A percentile compares a stretch with the other conserved stretches of the same genome.
Conservation (phyloP, 768 basidiomycete genomes). For the Lentinula lateritia region DNA sequence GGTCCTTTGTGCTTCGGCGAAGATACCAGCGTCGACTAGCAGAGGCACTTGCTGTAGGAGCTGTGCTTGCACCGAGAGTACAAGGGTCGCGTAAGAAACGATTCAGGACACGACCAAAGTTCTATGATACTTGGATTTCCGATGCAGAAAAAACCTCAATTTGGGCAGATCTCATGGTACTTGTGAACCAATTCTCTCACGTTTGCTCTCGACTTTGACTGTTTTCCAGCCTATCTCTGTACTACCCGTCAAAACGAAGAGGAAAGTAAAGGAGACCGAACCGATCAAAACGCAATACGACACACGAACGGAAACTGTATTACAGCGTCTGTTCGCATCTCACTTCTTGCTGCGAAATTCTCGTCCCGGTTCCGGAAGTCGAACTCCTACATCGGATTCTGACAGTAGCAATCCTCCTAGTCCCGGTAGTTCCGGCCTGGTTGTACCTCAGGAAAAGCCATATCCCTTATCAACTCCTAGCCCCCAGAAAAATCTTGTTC, state of each 20-base stretch:
- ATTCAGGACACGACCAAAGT: conserved; percentile 43
- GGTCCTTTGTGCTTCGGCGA: conserved; percentile 56
- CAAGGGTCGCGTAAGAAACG: conserved; percentile 34
- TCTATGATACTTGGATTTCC: conserved; percentile 42
- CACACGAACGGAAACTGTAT: not conserved
- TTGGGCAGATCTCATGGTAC: conserved; percentile 48
- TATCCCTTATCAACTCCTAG: not conserved
- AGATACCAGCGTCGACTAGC: conserved; percentile 50
- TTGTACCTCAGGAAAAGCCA: conserved; percentile 3
- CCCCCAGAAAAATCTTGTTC: not conserved
- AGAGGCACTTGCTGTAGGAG: conserved; percentile 47
- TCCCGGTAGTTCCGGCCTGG: not conserved
- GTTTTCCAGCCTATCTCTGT: conserved; percentile 13
- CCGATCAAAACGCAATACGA: not conserved
- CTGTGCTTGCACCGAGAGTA: conserved; percentile 34
- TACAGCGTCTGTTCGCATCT: not conserved
- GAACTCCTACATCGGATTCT: not conserved
- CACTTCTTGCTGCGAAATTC: not conserved
- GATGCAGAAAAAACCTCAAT: conserved; percentile 22
- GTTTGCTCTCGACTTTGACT: conserved; percentile 2
- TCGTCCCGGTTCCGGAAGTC: not conserved
- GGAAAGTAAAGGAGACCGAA: not conserved
- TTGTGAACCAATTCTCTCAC: conserved; percentile 1
- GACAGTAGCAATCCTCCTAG: conserved; percentile 4
- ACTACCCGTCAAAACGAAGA: conserved; percentile 25